Percentiles rank a stretch among this genome's conserved stretches.
Evolutionary conservation across 805 yeast genomes (phyloP).

Genomic region (Candida montana): DNA sequence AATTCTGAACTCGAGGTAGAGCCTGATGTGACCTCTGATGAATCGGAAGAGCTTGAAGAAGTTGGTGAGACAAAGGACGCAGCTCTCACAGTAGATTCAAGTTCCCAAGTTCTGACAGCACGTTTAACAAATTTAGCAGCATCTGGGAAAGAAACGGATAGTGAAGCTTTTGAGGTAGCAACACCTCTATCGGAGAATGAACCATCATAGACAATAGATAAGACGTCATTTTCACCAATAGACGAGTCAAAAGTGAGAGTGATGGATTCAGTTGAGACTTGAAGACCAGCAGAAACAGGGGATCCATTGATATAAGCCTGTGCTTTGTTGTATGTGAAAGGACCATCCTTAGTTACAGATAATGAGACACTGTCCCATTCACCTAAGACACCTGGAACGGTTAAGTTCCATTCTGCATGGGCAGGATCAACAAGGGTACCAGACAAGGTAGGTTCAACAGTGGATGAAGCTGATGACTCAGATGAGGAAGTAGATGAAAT

Average conservation of each 20-base stretch:
- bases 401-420: slow-evolving; percentile 14
- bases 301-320: slow-evolving; percentile 8
- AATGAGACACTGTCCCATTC: slow-evolving; percentile 16
- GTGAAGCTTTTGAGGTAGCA: slow-evolving; percentile 4
- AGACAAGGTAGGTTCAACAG: neutral
- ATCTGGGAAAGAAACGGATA: slow-evolving; percentile 9
- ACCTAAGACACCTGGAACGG: slow-evolving; percentile 17
- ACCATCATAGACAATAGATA: slow-evolving; percentile 1
- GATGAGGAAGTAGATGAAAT: no score
- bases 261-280: slow-evolving; percentile 2
- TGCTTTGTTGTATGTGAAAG: slow-evolving; percentile 7
- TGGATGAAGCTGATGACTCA: no score
- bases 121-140: slow-evolving; percentile 9
- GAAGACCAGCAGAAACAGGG: neutral
- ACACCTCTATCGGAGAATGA: slow-evolving; percentile 1
- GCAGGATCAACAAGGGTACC: slow-evolving; percentile 9
- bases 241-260: neutral
- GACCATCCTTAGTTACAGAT: slow-evolving; percentile 5
- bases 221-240: neutral
- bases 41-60: no score
- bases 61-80: neutral
- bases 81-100: slow-evolving; percentile 10
- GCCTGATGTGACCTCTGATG: no score
- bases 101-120: slow-evolving; percentile 9
- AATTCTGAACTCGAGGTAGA: neutral